These are phyloP conservation scores for Nevesoporus exiguus DNA, from an alignment of 768 basidiomycete species.

Conservation along the genomic window DNA sequence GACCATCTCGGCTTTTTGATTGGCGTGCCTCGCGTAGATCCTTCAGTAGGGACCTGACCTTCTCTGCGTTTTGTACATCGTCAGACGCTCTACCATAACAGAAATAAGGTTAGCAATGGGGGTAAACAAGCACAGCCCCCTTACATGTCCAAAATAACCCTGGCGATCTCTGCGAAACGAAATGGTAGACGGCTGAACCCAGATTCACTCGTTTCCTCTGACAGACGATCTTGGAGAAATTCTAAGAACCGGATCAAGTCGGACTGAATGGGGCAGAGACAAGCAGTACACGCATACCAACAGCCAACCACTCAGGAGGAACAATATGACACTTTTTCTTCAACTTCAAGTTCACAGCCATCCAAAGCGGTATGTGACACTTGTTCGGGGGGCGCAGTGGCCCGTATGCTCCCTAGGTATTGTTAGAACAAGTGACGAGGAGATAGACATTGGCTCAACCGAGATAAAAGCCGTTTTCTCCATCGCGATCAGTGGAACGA, in stretches of 20 bases:
- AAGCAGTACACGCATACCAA: conserved; percentile 52
- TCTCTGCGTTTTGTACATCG: conserved; percentile 82
- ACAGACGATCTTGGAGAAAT: conserved; percentile 70
- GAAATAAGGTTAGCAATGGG: background rate
- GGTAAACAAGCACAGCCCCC: conserved; percentile 24
- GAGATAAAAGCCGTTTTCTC: conserved; percentile 90
- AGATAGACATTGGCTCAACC: conserved; percentile 41
- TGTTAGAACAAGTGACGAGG: conserved; percentile 4
- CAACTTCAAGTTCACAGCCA: conserved; percentile 88
- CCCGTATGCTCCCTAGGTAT: conserved; percentile 79
- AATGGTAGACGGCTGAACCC: conserved; percentile 82
- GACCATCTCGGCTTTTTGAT: conserved; percentile 86
- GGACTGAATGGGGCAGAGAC: background rate
- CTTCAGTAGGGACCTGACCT: conserved; percentile 80
- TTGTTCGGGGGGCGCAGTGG: conserved; percentile 87
- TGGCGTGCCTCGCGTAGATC: conserved; percentile 96
- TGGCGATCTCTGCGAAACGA: conserved; percentile 86
- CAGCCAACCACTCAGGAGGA: conserved; percentile 83
- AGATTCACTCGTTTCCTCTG: conserved; percentile 67
- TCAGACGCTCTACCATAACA: conserved; percentile 69
- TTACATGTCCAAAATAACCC: conserved; percentile 90
- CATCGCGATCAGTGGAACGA: conserved; percentile 87
- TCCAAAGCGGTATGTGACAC: conserved; percentile 89
- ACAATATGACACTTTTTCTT: conserved; percentile 95
- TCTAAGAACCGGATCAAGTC: conserved; percentile 43